Percentiles rank a stretch among this genome's conserved stretches.
Conservation (phyloP, 2,329 filamentous ascomycete genomes). For the Aspergillus tanneri region DNA sequence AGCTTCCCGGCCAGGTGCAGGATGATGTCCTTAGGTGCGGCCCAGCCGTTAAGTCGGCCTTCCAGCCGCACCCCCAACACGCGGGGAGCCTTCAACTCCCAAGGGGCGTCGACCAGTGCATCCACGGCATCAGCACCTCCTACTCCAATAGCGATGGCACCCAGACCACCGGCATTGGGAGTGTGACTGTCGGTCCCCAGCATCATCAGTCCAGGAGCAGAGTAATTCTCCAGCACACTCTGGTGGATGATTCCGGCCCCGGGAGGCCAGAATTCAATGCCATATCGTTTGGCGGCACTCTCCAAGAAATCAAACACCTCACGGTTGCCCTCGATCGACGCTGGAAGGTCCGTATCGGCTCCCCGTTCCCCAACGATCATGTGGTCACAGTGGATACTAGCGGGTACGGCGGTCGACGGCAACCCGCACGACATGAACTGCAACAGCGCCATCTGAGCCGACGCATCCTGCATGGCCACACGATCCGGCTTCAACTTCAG, state of each 20-base stretch:
- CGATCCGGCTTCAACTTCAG: slow-evolving; percentile 96
- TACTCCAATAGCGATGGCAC: slow-evolving; percentile 92
- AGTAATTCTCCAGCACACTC: slow-evolving; percentile 96
- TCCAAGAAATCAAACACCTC: slow-evolving; percentile 98
- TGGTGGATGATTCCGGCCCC: slow-evolving; percentile 96
- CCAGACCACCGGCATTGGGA: slow-evolving; percentile 92
- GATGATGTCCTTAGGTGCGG: slow-evolving; percentile 93
- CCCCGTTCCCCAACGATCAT: slow-evolving; percentile 95
- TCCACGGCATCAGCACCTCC: slow-evolving; percentile 97
- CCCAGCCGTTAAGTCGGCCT: slow-evolving; percentile 84
- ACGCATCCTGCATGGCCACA: slow-evolving; percentile 98
- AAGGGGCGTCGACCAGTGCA: slow-evolving; percentile 90
- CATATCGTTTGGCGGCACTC: slow-evolving; percentile 85
- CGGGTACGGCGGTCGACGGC: slow-evolving; percentile 84
- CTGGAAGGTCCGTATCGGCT: slow-evolving; percentile 78
- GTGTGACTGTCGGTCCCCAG: slow-evolving; percentile 96
- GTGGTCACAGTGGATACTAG: slow-evolving; percentile 98
- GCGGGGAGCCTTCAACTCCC: slow-evolving; percentile 95
- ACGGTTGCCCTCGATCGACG: slow-evolving; percentile 86
- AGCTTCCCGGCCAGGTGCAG: slow-evolving; percentile 82
- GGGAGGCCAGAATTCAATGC: slow-evolving; percentile 93
- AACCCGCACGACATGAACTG: slow-evolving; percentile 99
- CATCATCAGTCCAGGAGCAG: slow-evolving; percentile 97
- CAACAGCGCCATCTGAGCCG: slow-evolving; percentile 94
- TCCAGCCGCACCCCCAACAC: slow-evolving; percentile 81